Evolutionary conservation across 176 grass and related monocot genomes (phyloP).

Genomic region (Oryza glumipatula): DNA sequence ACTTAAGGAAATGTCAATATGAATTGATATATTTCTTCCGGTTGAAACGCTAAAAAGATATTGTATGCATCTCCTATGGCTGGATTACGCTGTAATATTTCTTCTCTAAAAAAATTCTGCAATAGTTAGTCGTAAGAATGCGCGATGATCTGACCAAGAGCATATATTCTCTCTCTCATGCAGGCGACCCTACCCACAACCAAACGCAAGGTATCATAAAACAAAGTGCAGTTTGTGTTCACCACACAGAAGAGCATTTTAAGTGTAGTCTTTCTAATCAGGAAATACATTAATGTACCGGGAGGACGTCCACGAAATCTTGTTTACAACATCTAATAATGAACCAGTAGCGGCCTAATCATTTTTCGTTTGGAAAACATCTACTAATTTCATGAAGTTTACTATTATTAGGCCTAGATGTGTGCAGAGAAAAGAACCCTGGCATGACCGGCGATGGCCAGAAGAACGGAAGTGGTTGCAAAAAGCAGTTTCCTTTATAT

Average conservation of each 20-base stretch:
- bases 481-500: neutral
- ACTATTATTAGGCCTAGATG: conserved; percentile 21
- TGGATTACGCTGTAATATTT: no score
- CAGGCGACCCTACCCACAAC: neutral
- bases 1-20: no score
- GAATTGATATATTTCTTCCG: no score
- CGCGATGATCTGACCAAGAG: neutral
- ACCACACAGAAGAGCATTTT: neutral
- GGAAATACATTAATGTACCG: neutral
- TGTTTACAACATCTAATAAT: neutral
- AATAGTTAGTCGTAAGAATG: neutral
- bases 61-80: no score
- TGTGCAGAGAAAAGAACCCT: conserved; percentile 38
- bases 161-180: neutral
- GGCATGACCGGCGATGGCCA: conserved; percentile 21
- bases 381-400: neutral
- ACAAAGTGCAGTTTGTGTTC: neutral
- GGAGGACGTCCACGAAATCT: neutral
- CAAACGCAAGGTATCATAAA: neutral
- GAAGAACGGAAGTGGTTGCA: conserved; percentile 22
- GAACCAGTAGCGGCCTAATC: neutral
- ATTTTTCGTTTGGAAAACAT: neutral
- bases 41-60: no score
- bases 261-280: neutral
- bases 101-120: no score